Base-by-base conservation (phyloP, 106 monocot species). In the Dioscorea zingiberensis region DNA sequence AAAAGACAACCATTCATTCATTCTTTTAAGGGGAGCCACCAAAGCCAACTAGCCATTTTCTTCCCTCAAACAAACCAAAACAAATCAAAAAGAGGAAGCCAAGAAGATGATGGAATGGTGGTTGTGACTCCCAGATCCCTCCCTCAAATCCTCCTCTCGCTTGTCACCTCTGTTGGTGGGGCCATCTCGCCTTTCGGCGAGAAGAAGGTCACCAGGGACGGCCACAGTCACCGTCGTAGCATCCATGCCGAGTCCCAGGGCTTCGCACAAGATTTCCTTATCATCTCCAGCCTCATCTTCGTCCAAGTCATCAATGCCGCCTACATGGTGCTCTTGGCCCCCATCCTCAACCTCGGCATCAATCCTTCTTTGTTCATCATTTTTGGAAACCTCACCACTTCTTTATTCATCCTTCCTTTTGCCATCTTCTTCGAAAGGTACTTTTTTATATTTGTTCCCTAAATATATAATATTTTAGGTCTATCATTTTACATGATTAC, bases 401-500 rank as follows among this genome's bases (percentile, higher is more conserved):
- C 74, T 14, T 29, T 80, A 14, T 78, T 88, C 64, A 69, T 80
- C 56, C 48, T 84, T 21, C 88, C 88, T 13, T 78, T 88, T 21
- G 84, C 84, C 13, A 24, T 84, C 23, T 59, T 72, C 10, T 81
- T 78, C 1, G 88, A 88, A 46, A 81, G 74, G 87, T 84, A 46
- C 3, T 18, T 17, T 18, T 67, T 18, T n/a, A n/a, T n/a, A 48
- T 48, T 16, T 0, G 1, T 60, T 14, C 13, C 13, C 4, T 18
- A 51, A 13, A 16, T 66, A 21, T 17, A 55, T 53, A 53, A 47
- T 22, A 11, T 4, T 45, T 49, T 65, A 29, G 9, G 38, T 28
- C 53, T 47, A 21, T 32, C 5, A 3, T 7, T 0, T 18, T 26
- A 25, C 6, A n/a, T 32, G 11, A 51, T 51, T 17, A 63, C 13